These are phyloP conservation scores for Rhodotorula paludigena DNA, from an alignment of 768 basidiomycete species.

Conservation along the genomic window DNA sequence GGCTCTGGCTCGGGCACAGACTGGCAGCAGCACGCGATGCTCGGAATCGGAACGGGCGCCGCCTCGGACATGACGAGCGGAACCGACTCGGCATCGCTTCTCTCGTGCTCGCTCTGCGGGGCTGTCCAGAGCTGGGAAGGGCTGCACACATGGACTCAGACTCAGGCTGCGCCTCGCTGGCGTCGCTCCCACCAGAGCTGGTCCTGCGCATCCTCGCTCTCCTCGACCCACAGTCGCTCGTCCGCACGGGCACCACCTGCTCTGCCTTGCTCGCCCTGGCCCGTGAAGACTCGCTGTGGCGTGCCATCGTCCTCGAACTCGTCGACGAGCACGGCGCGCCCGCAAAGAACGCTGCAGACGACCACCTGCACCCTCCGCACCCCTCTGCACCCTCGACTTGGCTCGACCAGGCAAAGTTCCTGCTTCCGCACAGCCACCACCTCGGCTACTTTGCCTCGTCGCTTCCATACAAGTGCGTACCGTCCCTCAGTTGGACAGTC, in stretches of 20 bases:
- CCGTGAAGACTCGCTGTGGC: constrained; percentile 10
- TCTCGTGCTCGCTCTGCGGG: too few relatives aligned
- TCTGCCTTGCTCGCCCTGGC: background rate
- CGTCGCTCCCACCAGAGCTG: constrained; percentile 25
- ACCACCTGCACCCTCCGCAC: background rate
- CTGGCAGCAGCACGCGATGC: too few relatives aligned
- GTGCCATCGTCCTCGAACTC: background rate
- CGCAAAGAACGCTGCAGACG: background rate
- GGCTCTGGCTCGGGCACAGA: too few relatives aligned
- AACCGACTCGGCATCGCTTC: too few relatives aligned
- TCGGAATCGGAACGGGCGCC: too few relatives aligned
- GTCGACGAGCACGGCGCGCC: background rate
- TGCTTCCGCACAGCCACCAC: constrained; percentile 1
- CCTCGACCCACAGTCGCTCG: constrained; percentile 23
- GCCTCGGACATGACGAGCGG: too few relatives aligned
- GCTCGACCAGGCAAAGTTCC: constrained; percentile 6
- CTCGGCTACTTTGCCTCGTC: constrained; percentile 27
- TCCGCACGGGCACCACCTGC: constrained; percentile 3
- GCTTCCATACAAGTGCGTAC: constrained; percentile 24
- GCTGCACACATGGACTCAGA: background rate
- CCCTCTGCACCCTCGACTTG: background rate
- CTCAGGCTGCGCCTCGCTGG: background rate
- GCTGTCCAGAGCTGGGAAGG: too few relatives aligned
- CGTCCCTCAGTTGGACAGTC: background rate
- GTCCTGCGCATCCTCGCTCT: constrained; percentile 5